A percentile compares a stretch with the other conserved stretches of the same genome.
phyloP scores from a whole-genome alignment of 1,284 basidiomycete genomes.

The Ustilago trichophora region DNA sequence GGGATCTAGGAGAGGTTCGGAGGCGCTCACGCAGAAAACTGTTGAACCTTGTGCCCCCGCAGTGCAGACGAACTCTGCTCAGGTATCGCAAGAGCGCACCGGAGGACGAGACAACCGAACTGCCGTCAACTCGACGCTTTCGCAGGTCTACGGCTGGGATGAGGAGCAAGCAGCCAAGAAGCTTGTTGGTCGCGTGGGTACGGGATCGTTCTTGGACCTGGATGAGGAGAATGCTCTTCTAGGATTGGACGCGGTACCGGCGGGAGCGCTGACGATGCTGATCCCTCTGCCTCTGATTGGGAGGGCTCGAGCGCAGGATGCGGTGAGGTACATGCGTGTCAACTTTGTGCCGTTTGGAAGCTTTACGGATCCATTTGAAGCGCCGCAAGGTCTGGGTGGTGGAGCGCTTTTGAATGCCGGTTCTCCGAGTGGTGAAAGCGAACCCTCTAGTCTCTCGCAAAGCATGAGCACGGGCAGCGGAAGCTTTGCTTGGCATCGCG shows the following conservation, averaged over 20 bases:
- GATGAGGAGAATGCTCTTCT: constrained; percentile 38
- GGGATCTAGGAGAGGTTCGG: constrained; percentile 43
- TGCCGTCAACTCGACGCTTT: constrained; percentile 23
- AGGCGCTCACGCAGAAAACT: constrained; percentile 39
- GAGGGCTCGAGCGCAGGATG: constrained; percentile 11
- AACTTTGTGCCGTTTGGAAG: constrained; percentile 48
- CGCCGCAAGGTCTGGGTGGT: neutral
- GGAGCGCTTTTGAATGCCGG: neutral
- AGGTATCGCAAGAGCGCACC: too few relatives aligned
- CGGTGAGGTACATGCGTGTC: constrained; percentile 46
- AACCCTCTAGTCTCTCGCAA: constrained; percentile 9
- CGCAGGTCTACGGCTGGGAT: constrained; percentile 34
- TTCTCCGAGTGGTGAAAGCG: constrained; percentile 10
- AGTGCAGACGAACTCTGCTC: too few relatives aligned
- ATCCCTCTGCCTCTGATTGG: constrained; percentile 52
- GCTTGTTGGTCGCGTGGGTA: neutral
- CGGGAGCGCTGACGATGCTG: constrained; percentile 54
- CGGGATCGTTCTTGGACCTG: constrained; percentile 19
- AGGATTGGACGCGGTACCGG: constrained; percentile 44
- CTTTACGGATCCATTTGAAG: constrained; percentile 7
- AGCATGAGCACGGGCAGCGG: constrained; percentile 24
- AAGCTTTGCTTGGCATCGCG: constrained; percentile 7
- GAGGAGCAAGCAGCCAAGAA: constrained; percentile 11
- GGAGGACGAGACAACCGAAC: constrained; percentile 6
- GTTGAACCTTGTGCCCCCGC: constrained; percentile 5